Evolutionary conservation across 345 rosid genomes (phyloP).

Genomic region (Excoecaria agallocha): DNA sequence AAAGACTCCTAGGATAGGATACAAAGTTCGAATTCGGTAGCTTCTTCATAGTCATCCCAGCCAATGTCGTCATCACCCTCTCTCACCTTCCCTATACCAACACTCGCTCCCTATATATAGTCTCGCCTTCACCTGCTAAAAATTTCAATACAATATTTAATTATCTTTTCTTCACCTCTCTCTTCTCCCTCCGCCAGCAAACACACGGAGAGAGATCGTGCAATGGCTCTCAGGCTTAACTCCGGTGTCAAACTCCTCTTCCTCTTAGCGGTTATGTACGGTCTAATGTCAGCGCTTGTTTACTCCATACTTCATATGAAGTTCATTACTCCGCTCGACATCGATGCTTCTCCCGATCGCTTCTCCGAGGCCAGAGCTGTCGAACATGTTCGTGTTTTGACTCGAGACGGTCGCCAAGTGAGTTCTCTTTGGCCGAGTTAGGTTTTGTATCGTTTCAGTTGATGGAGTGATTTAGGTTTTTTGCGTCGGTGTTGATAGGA

Average conservation of each 20-base stretch:
- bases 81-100: too few species aligned
- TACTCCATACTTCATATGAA: conserved; percentile 61
- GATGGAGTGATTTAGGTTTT: not conserved
- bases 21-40: not conserved
- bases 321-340: conserved; percentile 61
- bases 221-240: conserved; percentile 53
- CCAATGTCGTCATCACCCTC: not conserved
- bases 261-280: conserved; percentile 52
- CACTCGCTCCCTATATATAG: not conserved
- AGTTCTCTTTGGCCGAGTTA: conserved; percentile 6
- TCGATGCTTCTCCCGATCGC: conserved; percentile 80
- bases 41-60: not conserved
- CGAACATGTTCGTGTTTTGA: conserved; percentile 70
- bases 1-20: too few species aligned
- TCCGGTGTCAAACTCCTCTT: conserved; percentile 60
- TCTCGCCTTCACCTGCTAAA: not conserved
- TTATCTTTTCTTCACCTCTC: not conserved
- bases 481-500: conserved; percentile 42
- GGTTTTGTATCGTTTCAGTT: not conserved
- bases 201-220: not conserved
- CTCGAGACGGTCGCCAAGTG: conserved; percentile 84
- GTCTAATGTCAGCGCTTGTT: conserved; percentile 55
- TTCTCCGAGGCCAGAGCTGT: conserved; percentile 94
- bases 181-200: not conserved
- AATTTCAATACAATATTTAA: not conserved